These are phyloP conservation scores for Podaxis pistillaris DNA, from an alignment of 768 basidiomycete genomes.

Conservation along the genomic window DNA sequence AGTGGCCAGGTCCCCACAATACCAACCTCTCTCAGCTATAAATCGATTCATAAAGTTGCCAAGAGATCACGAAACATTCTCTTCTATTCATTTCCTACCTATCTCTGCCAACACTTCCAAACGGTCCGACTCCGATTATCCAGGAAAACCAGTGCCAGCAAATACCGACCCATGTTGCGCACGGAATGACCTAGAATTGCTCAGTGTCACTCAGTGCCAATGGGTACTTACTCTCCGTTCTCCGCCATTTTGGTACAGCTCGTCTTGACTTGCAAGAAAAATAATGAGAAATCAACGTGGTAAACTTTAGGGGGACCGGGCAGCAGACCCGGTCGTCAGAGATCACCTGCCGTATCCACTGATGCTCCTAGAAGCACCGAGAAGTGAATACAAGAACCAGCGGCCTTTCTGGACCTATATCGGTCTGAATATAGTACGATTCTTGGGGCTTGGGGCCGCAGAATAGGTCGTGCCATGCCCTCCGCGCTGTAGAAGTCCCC, in stretches of 20 bases:
- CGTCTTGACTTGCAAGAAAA: background rate
- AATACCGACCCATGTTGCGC: background rate
- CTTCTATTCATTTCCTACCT: background rate
- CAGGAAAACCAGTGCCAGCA: background rate
- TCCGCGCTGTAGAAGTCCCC: background rate
- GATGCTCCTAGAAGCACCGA: background rate
- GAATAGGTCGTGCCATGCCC: background rate
- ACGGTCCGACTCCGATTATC: constrained; percentile 4
- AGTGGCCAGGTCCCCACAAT: background rate
- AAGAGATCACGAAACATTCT: background rate
- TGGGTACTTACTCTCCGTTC: background rate
- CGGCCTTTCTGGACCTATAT: background rate
- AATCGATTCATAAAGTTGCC: background rate
- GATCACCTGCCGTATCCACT: background rate
- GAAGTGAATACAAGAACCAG: background rate
- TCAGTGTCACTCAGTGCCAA: too few species aligned
- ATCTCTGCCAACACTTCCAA: constrained; percentile 1
- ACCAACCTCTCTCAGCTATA: background rate
- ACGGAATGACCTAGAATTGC: background rate
- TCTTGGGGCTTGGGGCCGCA: background rate
- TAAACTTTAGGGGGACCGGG: background rate
- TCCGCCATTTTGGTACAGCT: background rate
- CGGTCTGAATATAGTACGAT: background rate
- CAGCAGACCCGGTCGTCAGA: background rate
- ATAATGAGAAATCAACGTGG: background rate